A percentile compares a stretch with the other conserved stretches of the same genome.
Conservation (phyloP, 1,284 basidiomycete species). For the Flammula alnicola region DNA sequence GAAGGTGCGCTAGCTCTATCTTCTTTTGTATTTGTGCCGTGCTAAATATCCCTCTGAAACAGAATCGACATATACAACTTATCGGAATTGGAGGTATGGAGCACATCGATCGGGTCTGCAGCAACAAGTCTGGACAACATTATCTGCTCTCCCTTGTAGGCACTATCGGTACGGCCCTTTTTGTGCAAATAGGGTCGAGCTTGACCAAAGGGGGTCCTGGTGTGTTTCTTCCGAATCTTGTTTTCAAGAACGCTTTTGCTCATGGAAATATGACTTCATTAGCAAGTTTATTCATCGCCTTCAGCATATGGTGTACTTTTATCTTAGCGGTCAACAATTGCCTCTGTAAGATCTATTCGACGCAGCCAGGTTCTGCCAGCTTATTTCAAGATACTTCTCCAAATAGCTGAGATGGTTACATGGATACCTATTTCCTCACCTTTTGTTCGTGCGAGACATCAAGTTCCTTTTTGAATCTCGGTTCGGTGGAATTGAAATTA, state of each 20-base stretch:
- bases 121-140: neutral
- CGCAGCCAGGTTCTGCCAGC: neutral
- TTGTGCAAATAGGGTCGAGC: slow-evolving; percentile 49
- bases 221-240: slow-evolving; percentile 22
- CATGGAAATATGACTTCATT: neutral
- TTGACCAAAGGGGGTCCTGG: slow-evolving; percentile 52
- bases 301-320: slow-evolving; percentile 50
- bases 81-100: slow-evolving; percentile 52
- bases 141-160: slow-evolving; percentile 28
- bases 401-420: slow-evolving; percentile 53
- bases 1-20: slow-evolving; percentile 19
- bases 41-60: neutral
- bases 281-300: slow-evolving; percentile 51
- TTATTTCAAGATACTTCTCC: neutral
- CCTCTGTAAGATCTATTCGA: slow-evolving; percentile 35
- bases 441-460: slow-evolving; percentile 48
- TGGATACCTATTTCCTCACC: slow-evolving; percentile 56
- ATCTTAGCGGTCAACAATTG: slow-evolving; percentile 52
- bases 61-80: slow-evolving; percentile 54
- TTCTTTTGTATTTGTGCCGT: neutral
- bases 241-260: neutral
- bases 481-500: neutral
- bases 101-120: neutral
- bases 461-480: neutral
- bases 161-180: slow-evolving; percentile 51